A percentile compares a stretch with the other conserved stretches of the same genome.
These are phyloP conservation scores for Dysphania ambrosioides DNA, from an alignment of 148 eudicot genomes.

Conservation along the genomic window DNA sequence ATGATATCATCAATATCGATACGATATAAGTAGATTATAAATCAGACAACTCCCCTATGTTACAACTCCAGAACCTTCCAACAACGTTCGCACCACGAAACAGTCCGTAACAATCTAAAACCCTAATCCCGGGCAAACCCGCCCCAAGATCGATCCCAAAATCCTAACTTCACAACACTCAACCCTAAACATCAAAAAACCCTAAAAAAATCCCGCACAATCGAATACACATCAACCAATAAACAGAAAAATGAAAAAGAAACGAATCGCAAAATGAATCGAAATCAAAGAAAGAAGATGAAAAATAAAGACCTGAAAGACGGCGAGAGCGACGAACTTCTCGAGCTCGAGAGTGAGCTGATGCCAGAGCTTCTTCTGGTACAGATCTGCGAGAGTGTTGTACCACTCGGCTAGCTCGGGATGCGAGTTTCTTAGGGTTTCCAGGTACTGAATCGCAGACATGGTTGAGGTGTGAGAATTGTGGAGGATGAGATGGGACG, in stretches of 20 bases:
- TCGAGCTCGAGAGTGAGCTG: conserved; percentile 88
- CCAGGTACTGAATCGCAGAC: conserved; percentile 76
- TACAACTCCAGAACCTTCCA: too few species aligned
- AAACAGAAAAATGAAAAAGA: not conserved
- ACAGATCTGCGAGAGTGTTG: conserved; percentile 72
- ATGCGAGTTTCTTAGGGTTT: conserved; percentile 49
- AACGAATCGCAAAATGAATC: not conserved
- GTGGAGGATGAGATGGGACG: not conserved
- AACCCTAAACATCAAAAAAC: conserved; percentile 5
- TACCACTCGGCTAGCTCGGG: conserved; percentile 90
- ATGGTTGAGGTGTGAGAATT: conserved; percentile 26
- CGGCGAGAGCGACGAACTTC: conserved; percentile 74
- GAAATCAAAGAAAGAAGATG: too few species aligned
- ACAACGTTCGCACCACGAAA: too few species aligned
- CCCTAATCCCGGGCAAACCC: conserved; percentile 13
- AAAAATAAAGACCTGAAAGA: conserved; percentile 64
- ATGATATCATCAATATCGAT: too few species aligned
- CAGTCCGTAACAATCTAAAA: not conserved
- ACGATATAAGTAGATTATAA: too few species aligned
- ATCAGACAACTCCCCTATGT: too few species aligned
- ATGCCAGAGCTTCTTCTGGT: conserved; percentile 96
- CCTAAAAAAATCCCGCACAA: conserved; percentile 6
- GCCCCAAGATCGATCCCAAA: not conserved
- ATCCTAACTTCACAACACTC: not conserved
- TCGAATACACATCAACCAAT: not conserved